Base-by-base conservation (phyloP, 2,329 filamentous ascomycete genomes). In the Xylaria arbuscula region DNA sequence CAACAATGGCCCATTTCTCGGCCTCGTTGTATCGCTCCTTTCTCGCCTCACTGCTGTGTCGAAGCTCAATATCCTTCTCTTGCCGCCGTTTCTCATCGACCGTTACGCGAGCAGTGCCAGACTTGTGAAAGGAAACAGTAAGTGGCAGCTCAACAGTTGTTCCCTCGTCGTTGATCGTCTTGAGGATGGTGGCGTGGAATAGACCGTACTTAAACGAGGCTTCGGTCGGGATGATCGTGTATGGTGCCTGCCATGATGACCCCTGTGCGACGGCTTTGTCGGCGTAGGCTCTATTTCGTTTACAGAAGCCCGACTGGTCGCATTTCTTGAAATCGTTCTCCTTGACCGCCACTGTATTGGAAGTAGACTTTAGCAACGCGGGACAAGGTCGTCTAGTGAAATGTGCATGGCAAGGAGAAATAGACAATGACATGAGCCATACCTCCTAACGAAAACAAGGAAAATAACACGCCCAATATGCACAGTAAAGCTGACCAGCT, bases 281-380 rank as follows among this genome's bases (percentile, higher is more conserved):
- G 78, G 96, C 96, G 78, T 92, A 94, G 47, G 89, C 92, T 79
- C 96, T 90, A 82, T 98, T 98, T 72, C 96, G 92, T 79, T 94
- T 96, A 83, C 96, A 99, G 84, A 99, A 99, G 76, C 96, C 96
- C 4, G 95, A 96, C 79, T 99, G 95, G 73, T 92, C 84, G 83
- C 96, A 99, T 76, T 92, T 97, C 79, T 98, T 99, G 87, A 98
- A 99, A 80, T 97, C 94, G 76, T 97, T 90, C 78, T 97, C 92
- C 83, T 99, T 99, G 61, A 99, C 96, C 76, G 88, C 86, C 72
- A 88, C 94, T 97, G 65, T 24, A 53, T 68, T 67, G 70, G 68
- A 36, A 56, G 56, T 59, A 53, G 51, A n/a, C 19, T 19, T 67
- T 48, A 72, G 56, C 24, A 47, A 56, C 13, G 36, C 51, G 13